Evolutionary conservation across 2,329 filamentous ascomycete genomes (phyloP).

Genomic region (Monilinia polystroma): DNA sequence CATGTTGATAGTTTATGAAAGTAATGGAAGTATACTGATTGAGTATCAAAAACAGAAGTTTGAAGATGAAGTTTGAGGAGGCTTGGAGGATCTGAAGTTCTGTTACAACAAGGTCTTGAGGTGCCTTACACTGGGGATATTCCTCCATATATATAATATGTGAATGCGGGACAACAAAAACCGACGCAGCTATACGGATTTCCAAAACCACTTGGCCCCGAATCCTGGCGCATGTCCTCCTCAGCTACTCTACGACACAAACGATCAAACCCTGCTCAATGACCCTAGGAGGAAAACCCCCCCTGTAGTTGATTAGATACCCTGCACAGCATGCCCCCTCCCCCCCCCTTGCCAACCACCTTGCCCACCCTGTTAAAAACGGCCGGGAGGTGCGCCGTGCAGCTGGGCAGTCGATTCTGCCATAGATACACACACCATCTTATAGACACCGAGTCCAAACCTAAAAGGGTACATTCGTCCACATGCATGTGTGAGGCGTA

Average conservation of each 20-base stretch:
- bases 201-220: conserved; percentile 29
- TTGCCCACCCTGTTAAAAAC: conserved; percentile 23
- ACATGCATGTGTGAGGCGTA: conserved; percentile 20
- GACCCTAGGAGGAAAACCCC: conserved; percentile 6
- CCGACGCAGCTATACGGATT: conserved; percentile 32
- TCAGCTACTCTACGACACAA: conserved; percentile 32
- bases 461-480: conserved; percentile 19
- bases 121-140: conserved; percentile 29
- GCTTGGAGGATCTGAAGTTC: conserved; percentile 24
- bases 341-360: conserved; percentile 19
- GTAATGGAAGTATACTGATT: conserved; percentile 25
- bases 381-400: conserved; percentile 24
- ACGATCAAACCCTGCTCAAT: conserved; percentile 24
- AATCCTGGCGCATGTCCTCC: conserved; percentile 30
- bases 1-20: conserved; percentile 32
- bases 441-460: conserved; percentile 22
- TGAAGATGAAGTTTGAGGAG: conserved; percentile 9
- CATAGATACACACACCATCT: conserved; percentile 14
- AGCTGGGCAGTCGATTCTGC: conserved; percentile 22
- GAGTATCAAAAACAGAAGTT: conserved; percentile 23
- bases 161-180: conserved; percentile 32
- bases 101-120: conserved; percentile 30
- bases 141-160: conserved; percentile 37
- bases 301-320: conserved; percentile 18
- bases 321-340: conserved; percentile 22